Conservation (phyloP, 2,329 filamentous ascomycete species). For the Purpureocillium lavendulum region DNA sequence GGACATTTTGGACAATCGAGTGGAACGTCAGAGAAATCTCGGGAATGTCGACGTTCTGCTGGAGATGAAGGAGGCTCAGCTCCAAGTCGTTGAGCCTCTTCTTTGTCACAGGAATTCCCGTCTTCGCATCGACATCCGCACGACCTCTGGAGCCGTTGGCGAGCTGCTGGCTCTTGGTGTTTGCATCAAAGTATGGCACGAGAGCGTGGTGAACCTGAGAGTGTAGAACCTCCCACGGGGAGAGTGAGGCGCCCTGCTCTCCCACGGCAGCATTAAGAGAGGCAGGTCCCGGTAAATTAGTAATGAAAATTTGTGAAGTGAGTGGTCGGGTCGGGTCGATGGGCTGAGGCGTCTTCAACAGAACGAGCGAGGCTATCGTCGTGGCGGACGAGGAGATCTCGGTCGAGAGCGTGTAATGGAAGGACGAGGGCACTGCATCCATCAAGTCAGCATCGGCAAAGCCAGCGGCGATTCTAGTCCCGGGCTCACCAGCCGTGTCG, state of each 20-base stretch:
- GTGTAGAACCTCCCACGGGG: slow-evolving; percentile 87
- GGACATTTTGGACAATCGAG: slow-evolving; percentile 74
- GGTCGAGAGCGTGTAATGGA: slow-evolving; percentile 71
- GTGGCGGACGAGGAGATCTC: slow-evolving; percentile 73
- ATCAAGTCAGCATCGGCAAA: slow-evolving; percentile 3
- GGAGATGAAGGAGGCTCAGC: slow-evolving; percentile 79
- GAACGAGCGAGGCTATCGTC: slow-evolving; percentile 78
- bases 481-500: slow-evolving; percentile 33
- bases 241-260: slow-evolving; percentile 64
- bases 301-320: slow-evolving; percentile 82
- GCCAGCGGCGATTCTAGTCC: no score
- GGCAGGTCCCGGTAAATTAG: slow-evolving; percentile 80
- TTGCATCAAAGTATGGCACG: slow-evolving; percentile 95
- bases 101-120: slow-evolving; percentile 92
- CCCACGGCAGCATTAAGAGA: slow-evolving; percentile 57
- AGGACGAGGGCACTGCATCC: slow-evolving; percentile 37
- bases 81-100: slow-evolving; percentile 94
- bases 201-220: slow-evolving; percentile 85
- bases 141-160: slow-evolving; percentile 59
- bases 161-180: slow-evolving; percentile 72
- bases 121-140: slow-evolving; percentile 82
- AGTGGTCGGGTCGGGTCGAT: slow-evolving; percentile 79
- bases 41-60: slow-evolving; percentile 97
- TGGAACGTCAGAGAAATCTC: slow-evolving; percentile 83
- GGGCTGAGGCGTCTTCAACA: slow-evolving; percentile 82